Evolutionary conservation across 768 basidiomycete species (phyloP).

Genomic region (Leccinum fibrillosum): DNA sequence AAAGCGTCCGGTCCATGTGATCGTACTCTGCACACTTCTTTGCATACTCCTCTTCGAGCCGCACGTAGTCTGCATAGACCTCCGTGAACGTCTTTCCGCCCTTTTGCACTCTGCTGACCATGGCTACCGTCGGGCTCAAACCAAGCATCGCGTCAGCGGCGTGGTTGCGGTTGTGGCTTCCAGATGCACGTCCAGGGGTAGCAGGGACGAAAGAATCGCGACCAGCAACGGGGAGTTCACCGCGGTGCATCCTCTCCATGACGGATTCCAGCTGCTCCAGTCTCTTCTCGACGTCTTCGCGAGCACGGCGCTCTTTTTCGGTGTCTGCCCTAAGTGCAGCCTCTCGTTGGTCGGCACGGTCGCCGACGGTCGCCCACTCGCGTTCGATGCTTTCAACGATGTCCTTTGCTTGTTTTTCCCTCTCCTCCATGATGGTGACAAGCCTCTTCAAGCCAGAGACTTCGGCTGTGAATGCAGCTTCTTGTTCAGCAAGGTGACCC

Average conservation of each 20-base stretch:
- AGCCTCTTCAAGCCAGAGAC: conserved; percentile 70
- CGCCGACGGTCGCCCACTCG: conserved; percentile 75
- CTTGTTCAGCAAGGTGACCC: conserved; percentile 79
- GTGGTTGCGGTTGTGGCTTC: conserved; percentile 43
- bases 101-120: conserved; percentile 79
- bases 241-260: conserved; percentile 66
- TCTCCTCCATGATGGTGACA: conserved; percentile 80
- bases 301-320: conserved; percentile 64
- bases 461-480: conserved; percentile 78
- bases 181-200: conserved; percentile 42
- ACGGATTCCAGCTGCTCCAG: conserved; percentile 70
- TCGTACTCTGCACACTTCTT: conserved; percentile 79
- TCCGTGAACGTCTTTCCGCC: conserved; percentile 90
- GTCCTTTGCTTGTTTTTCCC: conserved; percentile 80
- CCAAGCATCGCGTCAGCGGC: conserved; percentile 57
- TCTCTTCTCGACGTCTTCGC: conserved; percentile 70
- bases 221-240: conserved; percentile 62
- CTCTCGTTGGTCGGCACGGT: conserved; percentile 67
- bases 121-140: conserved; percentile 83
- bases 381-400: conserved; percentile 80
- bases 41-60: conserved; percentile 77
- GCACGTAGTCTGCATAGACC: conserved; percentile 87
- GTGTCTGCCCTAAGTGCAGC: conserved; percentile 63
- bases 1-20: conserved; percentile 78
- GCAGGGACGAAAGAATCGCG: conserved; percentile 36